Percentiles rank a stretch among this genome's conserved stretches.
phyloP scores from a whole-genome alignment of 2,329 filamentous ascomycete species.

The Sclerotinia glacialis region DNA sequence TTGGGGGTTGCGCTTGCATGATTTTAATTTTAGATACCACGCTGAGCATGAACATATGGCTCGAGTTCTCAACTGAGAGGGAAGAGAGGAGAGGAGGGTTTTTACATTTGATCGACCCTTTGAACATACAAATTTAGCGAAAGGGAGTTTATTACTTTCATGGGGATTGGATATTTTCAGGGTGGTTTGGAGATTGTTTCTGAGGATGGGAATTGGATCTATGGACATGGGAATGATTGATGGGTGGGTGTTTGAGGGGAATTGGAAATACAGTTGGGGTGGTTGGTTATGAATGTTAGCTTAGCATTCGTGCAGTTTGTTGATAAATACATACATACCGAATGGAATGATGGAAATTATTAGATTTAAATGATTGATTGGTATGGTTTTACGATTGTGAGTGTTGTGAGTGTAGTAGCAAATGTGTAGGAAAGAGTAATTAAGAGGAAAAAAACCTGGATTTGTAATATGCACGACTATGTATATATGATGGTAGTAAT shows the following conservation, averaged over 20 bases:
- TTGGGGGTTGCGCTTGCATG: neutral
- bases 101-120: neutral
- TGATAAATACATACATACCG: neutral
- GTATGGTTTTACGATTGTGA: neutral
- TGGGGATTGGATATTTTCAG: neutral
- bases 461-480: neutral
- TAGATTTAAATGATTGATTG: neutral
- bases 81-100: neutral
- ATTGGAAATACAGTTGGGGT: neutral
- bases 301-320: neutral
- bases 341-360: neutral
- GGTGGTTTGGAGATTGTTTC: constrained; percentile 10
- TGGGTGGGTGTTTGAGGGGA: neutral
- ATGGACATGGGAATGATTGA: neutral
- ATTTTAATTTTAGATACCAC: constrained; percentile 9
- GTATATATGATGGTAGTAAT: too few species aligned
- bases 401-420: too few species aligned
- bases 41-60: neutral
- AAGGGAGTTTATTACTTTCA: neutral
- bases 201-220: neutral
- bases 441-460: neutral
- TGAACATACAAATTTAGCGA: neutral
- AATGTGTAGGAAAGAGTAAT: neutral
- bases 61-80: neutral
- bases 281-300: neutral